Evolutionary conservation across 2,329 filamentous ascomycete genomes (phyloP).

Genomic region (Metarhizium brunneum): DNA sequence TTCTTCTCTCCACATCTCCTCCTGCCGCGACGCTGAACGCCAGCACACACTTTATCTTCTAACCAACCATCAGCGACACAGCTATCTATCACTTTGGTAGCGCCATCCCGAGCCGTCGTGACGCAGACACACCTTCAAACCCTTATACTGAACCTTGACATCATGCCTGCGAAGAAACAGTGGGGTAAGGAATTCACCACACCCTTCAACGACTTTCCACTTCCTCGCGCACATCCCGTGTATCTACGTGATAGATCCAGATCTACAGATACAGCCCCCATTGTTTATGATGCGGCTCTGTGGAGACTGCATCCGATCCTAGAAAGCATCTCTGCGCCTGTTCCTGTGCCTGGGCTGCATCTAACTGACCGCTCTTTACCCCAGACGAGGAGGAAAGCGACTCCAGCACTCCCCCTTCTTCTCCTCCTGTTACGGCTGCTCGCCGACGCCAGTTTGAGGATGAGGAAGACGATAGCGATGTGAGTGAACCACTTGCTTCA

Average conservation of each 20-base stretch:
- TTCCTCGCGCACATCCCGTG: not conserved
- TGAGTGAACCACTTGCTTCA: slow-evolving; percentile 30
- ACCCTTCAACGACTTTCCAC: slow-evolving; percentile 4
- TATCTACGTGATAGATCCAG: not conserved
- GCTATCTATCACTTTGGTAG: not conserved
- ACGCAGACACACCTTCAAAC: not conserved
- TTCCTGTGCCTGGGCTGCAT: slow-evolving; percentile 5
- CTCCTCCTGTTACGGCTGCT: slow-evolving; percentile 27
- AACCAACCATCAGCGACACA: not conserved
- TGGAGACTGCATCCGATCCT: slow-evolving; percentile 4
- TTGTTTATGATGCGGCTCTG: not conserved
- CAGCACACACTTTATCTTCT: not conserved
- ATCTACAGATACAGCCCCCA: slow-evolving; percentile 2
- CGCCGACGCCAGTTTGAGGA: slow-evolving; percentile 69
- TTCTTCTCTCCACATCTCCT: not conserved
- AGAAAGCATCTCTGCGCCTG: not conserved
- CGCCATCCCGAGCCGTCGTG: not conserved
- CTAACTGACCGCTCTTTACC: slow-evolving; percentile 12
- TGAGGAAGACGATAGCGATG: slow-evolving; percentile 78
- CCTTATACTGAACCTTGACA: slow-evolving; percentile 15
- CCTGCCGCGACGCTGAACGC: not conserved
- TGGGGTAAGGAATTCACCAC: slow-evolving; percentile 27
- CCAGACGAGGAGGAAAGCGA: slow-evolving; percentile 32
- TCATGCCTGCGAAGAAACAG: slow-evolving; percentile 33
- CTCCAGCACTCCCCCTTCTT: slow-evolving; percentile 23